Evolutionary conservation across 2,329 filamentous ascomycete genomes (phyloP).

Genomic region (Trichoderma guizhouense): DNA sequence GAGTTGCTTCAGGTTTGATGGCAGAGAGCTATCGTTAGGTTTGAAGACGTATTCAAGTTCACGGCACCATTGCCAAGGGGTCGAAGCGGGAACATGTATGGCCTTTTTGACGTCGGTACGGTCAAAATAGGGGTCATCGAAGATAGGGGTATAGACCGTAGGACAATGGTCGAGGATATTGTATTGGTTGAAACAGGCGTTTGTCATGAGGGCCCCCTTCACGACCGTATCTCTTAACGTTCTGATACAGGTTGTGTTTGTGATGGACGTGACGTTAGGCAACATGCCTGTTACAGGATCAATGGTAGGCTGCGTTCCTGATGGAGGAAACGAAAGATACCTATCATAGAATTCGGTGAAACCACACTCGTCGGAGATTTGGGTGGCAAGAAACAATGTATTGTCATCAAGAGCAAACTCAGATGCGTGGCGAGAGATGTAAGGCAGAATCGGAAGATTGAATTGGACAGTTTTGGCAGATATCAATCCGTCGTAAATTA

Average conservation of each 20-base stretch:
- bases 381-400: conserved; percentile 50
- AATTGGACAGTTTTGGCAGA: conserved; percentile 46
- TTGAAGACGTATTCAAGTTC: no score
- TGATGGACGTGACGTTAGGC: conserved; percentile 28
- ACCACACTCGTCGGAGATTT: conserved; percentile 55
- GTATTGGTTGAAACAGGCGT: conserved; percentile 80
- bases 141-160: conserved; percentile 63
- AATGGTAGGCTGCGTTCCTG: conserved; percentile 52
- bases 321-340: conserved; percentile 67
- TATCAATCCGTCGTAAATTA: conserved; percentile 70
- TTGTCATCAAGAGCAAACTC: conserved; percentile 63
- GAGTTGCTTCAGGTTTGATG: conserved; percentile 55
- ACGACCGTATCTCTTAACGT: no score
- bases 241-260: conserved; percentile 44
- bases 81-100: conserved; percentile 56
- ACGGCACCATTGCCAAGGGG: no score
- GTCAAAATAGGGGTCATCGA: conserved; percentile 60
- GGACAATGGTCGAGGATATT: conserved; percentile 71
- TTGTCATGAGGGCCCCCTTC: conserved; percentile 47
- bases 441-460: conserved; percentile 52
- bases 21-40: conserved; percentile 38
- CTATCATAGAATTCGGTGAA: conserved; percentile 58
- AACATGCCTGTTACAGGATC: conserved; percentile 39
- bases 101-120: conserved; percentile 65
- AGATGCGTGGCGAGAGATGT: conserved; percentile 57